These are phyloP conservation scores for Fusarium beomiforme DNA, from an alignment of 2,329 filamentous ascomycete species.

Conservation along the genomic window DNA sequence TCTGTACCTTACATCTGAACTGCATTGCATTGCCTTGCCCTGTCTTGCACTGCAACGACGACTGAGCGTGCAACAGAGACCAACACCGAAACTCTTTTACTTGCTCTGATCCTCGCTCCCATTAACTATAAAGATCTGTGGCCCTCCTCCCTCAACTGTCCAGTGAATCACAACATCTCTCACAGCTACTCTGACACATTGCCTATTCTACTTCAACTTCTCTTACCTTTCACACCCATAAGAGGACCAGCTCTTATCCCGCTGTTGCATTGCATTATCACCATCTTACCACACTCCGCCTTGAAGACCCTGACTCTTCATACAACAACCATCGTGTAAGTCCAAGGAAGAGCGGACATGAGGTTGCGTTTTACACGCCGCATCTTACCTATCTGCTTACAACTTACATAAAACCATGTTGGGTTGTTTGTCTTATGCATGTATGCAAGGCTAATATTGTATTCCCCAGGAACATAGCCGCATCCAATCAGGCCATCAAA, in stretches of 20 bases:
- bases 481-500: slow-evolving; percentile 37
- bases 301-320: slow-evolving; percentile 2
- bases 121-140: slow-evolving; percentile 33
- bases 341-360: slow-evolving; percentile 12
- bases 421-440: slow-evolving; percentile 17
- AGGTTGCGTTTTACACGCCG: slow-evolving; percentile 9
- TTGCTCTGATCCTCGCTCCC: slow-evolving; percentile 8
- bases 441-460: slow-evolving; percentile 40
- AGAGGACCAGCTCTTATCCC: neutral
- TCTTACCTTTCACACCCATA: slow-evolving; percentile 1
- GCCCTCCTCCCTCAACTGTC: slow-evolving; percentile 6
- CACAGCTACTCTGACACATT: slow-evolving; percentile 5
- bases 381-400: slow-evolving; percentile 19
- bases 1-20: slow-evolving; percentile 7
- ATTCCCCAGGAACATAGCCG: slow-evolving; percentile 26
- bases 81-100: neutral
- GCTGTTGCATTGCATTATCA: slow-evolving; percentile 4
- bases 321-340: slow-evolving; percentile 19
- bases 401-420: slow-evolving; percentile 2
- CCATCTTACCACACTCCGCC: slow-evolving; percentile 7
- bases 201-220: slow-evolving; percentile 1
- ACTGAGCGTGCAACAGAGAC: slow-evolving; percentile 12
- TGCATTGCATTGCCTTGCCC: neutral
- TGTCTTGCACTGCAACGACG: slow-evolving; percentile 14
- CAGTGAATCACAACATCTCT: slow-evolving; percentile 6